phyloP scores from a whole-genome alignment of 495 filamentous ascomycete species.

The Oidiodendron maius region DNA sequence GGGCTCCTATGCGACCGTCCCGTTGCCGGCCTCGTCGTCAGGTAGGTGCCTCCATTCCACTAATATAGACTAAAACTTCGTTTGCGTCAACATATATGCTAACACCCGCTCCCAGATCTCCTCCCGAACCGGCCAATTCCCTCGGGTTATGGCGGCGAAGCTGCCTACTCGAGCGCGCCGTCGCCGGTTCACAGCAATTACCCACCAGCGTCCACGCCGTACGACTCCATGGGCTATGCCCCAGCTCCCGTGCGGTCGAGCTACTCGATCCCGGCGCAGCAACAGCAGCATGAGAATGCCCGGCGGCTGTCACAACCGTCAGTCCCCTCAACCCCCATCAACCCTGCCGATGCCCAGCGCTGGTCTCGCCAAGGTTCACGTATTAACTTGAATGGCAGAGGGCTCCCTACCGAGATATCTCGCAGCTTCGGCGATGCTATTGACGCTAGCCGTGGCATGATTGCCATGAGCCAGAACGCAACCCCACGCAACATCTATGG shows the following conservation, averaged over 20 bases:
- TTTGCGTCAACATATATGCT: constrained; percentile 67
- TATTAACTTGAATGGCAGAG: constrained; percentile 58
- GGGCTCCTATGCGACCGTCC: constrained; percentile 63
- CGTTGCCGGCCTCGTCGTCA: constrained; percentile 63
- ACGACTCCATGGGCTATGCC: constrained; percentile 55
- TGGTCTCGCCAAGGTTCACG: constrained; percentile 46
- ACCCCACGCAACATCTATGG: constrained; percentile 87
- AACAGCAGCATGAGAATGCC: constrained; percentile 51
- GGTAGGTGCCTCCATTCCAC: constrained; percentile 69
- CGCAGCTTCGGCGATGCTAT: constrained; percentile 75
- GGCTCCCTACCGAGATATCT: constrained; percentile 52
- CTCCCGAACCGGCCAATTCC: constrained; percentile 46
- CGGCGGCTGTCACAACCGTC: constrained; percentile 88
- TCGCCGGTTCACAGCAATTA: constrained; percentile 60
- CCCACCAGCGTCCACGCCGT: constrained; percentile 63
- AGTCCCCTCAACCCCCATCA: constrained; percentile 53
- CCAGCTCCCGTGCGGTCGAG: constrained; percentile 58
- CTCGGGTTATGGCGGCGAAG: constrained; percentile 39
- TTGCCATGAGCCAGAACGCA: constrained; percentile 88
- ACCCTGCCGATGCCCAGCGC: constrained; percentile 30
- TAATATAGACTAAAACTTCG: no score
- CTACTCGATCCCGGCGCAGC: constrained; percentile 37
- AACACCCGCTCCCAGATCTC: constrained; percentile 68
- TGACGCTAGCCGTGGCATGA: constrained; percentile 84
- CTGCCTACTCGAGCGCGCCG: constrained; percentile 43